Percentiles rank a stretch among this genome's conserved stretches.
Evolutionary conservation across 345 rosid genomes (phyloP).

Genomic region (Laguncularia racemosa): DNA sequence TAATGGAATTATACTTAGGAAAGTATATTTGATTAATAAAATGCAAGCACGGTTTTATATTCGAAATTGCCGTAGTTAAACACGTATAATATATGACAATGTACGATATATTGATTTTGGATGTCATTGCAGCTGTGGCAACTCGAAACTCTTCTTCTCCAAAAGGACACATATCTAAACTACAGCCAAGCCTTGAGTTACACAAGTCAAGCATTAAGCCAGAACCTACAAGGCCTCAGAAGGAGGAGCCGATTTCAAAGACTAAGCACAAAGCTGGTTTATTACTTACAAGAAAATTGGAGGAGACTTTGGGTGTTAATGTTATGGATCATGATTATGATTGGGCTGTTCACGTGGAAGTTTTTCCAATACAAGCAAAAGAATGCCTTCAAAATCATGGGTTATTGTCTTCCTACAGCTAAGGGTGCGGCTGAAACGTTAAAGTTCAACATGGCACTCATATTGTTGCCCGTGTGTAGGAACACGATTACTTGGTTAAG

Average conservation of each 20-base stretch:
- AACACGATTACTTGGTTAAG: conserved; percentile 94
- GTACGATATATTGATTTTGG: not conserved
- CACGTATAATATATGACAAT: not conserved
- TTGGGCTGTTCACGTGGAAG: conserved; percentile 83
- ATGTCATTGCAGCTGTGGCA: conserved; percentile 78
- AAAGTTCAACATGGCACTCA: conserved; percentile 93
- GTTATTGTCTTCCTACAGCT: conserved; percentile 86
- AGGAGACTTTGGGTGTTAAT: conserved; percentile 82
- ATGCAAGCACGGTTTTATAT: not conserved
- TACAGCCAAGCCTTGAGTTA: conserved; percentile 96
- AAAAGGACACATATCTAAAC: conserved; percentile 89
- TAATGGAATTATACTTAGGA: no score
- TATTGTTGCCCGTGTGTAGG: conserved; percentile 93
- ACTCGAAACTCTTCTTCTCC: conserved; percentile 89
- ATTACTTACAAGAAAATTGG: conserved; percentile 86
- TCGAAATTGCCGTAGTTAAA: no score
- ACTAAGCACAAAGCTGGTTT: conserved; percentile 39
- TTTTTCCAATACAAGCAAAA: conserved; percentile 76
- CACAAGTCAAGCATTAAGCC: conserved; percentile 98
- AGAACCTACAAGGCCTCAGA: conserved; percentile 87
- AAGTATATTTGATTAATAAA: no score
- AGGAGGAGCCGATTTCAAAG: conserved; percentile 44
- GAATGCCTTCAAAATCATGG: conserved; percentile 65
- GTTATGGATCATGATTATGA: conserved; percentile 76
- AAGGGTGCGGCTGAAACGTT: conserved; percentile 97